A percentile compares a stretch with the other conserved stretches of the same genome.
Evolutionary conservation across 1,139 yeast species (phyloP).

Genomic region (Debaryomyces sp.): DNA sequence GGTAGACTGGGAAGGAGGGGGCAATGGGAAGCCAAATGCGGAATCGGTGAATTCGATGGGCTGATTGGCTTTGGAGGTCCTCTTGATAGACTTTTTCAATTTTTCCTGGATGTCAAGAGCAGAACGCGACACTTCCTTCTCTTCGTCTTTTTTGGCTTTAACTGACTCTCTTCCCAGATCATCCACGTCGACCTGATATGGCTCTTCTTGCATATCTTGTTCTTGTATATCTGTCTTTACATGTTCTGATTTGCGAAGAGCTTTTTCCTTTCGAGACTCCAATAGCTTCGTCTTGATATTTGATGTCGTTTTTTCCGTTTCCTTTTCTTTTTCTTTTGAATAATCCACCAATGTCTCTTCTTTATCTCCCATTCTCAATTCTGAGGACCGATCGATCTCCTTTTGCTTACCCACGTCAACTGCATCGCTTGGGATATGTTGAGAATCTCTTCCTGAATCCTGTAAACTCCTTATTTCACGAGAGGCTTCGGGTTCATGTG

Average conservation of each 20-base stretch:
- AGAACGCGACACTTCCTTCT: constrained; percentile 20
- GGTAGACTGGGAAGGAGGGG: constrained; percentile 76
- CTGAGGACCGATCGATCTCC: background rate
- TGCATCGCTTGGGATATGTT: background rate
- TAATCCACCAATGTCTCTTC: constrained; percentile 11
- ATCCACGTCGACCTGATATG: background rate
- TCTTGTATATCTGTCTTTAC: constrained; percentile 11
- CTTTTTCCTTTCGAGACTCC: background rate
- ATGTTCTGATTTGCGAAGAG: constrained; percentile 4
- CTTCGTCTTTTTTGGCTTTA: background rate
- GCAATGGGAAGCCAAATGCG: constrained; percentile 84
- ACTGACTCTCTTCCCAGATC: background rate
- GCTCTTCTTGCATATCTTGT: background rate
- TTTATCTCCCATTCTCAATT: constrained; percentile 3
- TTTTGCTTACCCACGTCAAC: background rate
- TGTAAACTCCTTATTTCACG: background rate
- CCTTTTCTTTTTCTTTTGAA: constrained; percentile 10
- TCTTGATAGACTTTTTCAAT: constrained; percentile 44
- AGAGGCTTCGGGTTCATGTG: constrained; percentile 9
- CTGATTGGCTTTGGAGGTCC: constrained; percentile 58
- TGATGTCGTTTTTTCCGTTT: constrained; percentile 10
- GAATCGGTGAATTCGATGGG: constrained; percentile 80
- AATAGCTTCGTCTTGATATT: constrained; percentile 6
- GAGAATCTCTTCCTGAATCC: background rate
- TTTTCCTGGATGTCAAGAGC: constrained; percentile 51